Evolutionary conservation across 1,284 basidiomycete species (phyloP).

Genomic region (Marasmius sp.): DNA sequence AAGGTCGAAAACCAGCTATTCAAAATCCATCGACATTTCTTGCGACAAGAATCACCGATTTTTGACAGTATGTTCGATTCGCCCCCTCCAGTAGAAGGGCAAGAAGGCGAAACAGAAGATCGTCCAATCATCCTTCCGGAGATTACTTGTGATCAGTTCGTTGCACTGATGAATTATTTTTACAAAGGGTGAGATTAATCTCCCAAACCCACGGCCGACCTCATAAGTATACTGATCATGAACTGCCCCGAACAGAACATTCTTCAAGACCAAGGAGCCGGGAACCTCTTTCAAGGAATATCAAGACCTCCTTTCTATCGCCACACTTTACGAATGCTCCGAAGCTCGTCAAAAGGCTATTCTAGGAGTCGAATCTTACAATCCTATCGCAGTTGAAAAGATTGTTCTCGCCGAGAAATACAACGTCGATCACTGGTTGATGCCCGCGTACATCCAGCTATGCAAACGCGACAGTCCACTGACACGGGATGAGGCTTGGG

Average conservation of each 20-base stretch:
- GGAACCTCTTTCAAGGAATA: slow-evolving; percentile 6
- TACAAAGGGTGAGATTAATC: slow-evolving; percentile 3
- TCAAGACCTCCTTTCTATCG: slow-evolving; percentile 5
- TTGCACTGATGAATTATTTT: slow-evolving; percentile 6
- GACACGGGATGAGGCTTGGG: slow-evolving; percentile 1
- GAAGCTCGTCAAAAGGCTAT: slow-evolving; percentile 6
- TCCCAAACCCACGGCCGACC: too few species aligned
- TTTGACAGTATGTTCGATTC: slow-evolving; percentile 1
- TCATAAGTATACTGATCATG: not conserved
- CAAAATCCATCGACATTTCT: not conserved
- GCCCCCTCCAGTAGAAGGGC: not conserved
- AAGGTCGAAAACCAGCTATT: not conserved
- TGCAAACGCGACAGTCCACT: slow-evolving; percentile 7
- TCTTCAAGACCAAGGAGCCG: not conserved
- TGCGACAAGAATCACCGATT: not conserved
- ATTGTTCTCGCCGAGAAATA: slow-evolving; percentile 8
- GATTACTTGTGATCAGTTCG: slow-evolving; percentile 4
- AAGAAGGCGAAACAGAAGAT: not conserved
- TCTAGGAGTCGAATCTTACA: slow-evolving; percentile 1
- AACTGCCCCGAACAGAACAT: not conserved
- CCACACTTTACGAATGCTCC: slow-evolving; percentile 3
- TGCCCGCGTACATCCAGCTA: slow-evolving; percentile 8
- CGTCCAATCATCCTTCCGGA: slow-evolving; percentile 3
- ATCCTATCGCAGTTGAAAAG: slow-evolving; percentile 5
- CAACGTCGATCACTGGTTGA: slow-evolving; percentile 6